phyloP scores from a whole-genome alignment of 2,329 filamentous ascomycete species.

The Penicillium janthinellum region DNA sequence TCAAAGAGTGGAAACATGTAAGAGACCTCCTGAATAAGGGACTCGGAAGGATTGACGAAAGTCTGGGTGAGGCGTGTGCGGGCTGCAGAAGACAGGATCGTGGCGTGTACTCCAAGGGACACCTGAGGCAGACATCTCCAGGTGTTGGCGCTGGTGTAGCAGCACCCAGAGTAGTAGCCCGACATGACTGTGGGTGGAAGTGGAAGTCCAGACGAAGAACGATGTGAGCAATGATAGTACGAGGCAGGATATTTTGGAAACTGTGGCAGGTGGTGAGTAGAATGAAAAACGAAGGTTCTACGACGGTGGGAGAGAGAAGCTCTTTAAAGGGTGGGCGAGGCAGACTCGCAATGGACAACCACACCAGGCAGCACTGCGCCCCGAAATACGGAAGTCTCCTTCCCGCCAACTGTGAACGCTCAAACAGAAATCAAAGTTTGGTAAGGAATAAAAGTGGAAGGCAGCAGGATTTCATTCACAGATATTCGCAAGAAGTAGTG shows the following conservation, averaged over 20 bases:
- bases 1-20: slow-evolving; percentile 75
- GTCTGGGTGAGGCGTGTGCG: slow-evolving; percentile 59
- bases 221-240: neutral
- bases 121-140: slow-evolving; percentile 61
- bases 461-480: neutral
- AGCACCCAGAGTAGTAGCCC: slow-evolving; percentile 12
- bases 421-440: neutral
- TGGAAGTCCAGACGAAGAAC: neutral
- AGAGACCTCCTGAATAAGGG: slow-evolving; percentile 55
- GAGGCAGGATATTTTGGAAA: neutral
- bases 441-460: too few relatives aligned
- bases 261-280: neutral
- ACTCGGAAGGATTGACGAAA: slow-evolving; percentile 60
- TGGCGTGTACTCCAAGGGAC: slow-evolving; percentile 60
- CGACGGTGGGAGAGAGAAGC: neutral
- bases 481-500: too few relatives aligned
- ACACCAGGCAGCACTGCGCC: neutral
- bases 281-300: neutral
- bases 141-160: neutral
- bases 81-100: slow-evolving; percentile 59
- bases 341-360: too few relatives aligned
- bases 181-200: neutral
- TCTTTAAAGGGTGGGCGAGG: neutral
- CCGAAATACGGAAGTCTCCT: neutral
- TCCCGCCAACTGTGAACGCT: neutral